These are phyloP conservation scores for Kwoniella newhampshirensis DNA, from an alignment of 768 basidiomycete genomes.

Conservation along the genomic window DNA sequence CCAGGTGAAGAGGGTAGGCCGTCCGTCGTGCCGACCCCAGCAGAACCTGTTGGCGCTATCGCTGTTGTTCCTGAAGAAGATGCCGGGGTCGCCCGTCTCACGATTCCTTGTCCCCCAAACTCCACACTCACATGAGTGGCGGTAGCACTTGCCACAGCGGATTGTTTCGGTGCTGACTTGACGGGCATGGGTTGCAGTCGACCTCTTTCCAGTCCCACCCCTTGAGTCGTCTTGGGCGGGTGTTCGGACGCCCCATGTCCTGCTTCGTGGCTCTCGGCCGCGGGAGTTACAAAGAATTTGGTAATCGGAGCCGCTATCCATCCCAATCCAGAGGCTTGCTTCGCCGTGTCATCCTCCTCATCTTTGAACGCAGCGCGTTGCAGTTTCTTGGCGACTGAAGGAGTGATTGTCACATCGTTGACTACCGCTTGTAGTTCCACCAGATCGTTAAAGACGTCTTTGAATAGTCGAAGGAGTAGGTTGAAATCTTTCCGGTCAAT, in stretches of 20 bases:
- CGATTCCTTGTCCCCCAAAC: conserved; percentile 72
- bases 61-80: conserved; percentile 9
- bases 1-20: conserved; percentile 10
- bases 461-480: conserved; percentile 75
- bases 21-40: conserved; percentile 13
- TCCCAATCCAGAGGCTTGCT: conserved; percentile 51
- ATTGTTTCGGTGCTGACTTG: conserved; percentile 69
- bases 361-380: conserved; percentile 55
- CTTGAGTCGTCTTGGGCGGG: not conserved
- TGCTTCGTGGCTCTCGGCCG: conserved; percentile 16
- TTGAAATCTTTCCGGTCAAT: conserved; percentile 75
- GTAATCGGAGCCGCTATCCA: conserved; percentile 83
- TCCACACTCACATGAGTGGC: conserved; percentile 94
- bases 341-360: conserved; percentile 54
- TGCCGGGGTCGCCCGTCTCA: conserved; percentile 55
- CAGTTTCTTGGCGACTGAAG: conserved; percentile 68
- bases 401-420: conserved; percentile 89
- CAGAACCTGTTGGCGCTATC: conserved; percentile 6
- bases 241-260: not conserved
- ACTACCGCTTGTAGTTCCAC: conserved; percentile 75
- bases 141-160: conserved; percentile 80
- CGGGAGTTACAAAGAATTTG: conserved; percentile 66
- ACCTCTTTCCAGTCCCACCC: conserved; percentile 25
- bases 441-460: conserved; percentile 78
- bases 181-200: conserved; percentile 35